Percentiles rank a stretch among this genome's conserved stretches.
phyloP scores from a whole-genome alignment of 2,329 filamentous ascomycete species.

The Clonostachys rosea region DNA sequence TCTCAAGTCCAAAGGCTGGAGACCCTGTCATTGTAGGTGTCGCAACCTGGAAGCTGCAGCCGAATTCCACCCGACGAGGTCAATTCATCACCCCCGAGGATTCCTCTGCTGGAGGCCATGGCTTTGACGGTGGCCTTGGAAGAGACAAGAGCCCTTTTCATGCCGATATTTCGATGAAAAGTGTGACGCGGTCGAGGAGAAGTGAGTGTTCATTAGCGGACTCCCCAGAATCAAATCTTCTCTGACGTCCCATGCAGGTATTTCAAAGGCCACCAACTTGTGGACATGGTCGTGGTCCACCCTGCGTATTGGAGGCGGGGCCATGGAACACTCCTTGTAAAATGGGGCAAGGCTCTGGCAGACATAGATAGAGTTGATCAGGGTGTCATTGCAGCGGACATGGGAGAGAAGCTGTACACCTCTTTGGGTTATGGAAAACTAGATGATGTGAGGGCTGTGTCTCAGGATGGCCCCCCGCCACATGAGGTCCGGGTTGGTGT shows the following conservation, averaged over 20 bases:
- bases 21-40: not conserved
- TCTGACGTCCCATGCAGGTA: not conserved
- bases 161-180: not conserved
- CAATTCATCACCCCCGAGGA: not conserved
- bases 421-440: not conserved
- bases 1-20: not conserved
- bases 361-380: not conserved
- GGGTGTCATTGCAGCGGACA: not conserved
- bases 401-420: not conserved
- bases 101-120: not conserved
- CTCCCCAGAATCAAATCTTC: too few relatives aligned
- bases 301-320: not conserved
- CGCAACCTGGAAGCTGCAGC: not conserved
- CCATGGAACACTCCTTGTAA: not conserved
- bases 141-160: not conserved
- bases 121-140: not conserved
- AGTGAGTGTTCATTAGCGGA: not conserved
- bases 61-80: not conserved
- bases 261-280: not conserved
- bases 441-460: not conserved
- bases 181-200: not conserved
- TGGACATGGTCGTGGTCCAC: not conserved
- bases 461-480: not conserved
- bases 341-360: not conserved
- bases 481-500: not conserved